phyloP scores from a whole-genome alignment of 148 eudicot genomes.

The Salicornia ramosissima region DNA sequence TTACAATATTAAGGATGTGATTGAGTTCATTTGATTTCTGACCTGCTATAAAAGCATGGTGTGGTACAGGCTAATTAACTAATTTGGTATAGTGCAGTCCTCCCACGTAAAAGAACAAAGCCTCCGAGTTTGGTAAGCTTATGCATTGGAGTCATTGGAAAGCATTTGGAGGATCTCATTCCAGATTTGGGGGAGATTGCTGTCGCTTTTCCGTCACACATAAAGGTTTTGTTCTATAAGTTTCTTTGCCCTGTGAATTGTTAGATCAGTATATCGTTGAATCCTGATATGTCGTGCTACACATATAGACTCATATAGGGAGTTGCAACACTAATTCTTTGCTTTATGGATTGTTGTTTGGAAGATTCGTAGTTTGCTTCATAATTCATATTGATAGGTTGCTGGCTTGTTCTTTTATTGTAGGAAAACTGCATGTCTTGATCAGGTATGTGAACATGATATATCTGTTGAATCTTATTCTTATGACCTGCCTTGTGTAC shows the following conservation, averaged over 20 bases:
- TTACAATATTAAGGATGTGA: neutral
- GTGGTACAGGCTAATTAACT: neutral
- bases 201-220: constrained; percentile 51
- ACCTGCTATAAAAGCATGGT: neutral
- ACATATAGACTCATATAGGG: neutral
- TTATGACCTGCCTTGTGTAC: neutral
- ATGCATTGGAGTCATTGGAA: constrained; percentile 67
- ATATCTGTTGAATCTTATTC: neutral
- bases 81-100: constrained; percentile 23
- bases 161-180: constrained; percentile 76
- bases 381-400: neutral
- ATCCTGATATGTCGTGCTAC: neutral
- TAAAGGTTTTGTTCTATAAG: constrained; percentile 44
- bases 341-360: neutral
- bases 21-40: neutral
- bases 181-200: constrained; percentile 63
- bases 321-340: neutral
- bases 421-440: neutral
- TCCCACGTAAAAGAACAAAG: constrained; percentile 35
- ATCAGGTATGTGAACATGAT: neutral
- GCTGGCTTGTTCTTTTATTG: neutral
- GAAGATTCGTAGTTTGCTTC: neutral
- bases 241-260: neutral
- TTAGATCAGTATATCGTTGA: neutral
- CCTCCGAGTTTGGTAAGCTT: constrained; percentile 65